Evolutionary conservation across 345 rosid species (phyloP).

Genomic region (Aquilaria malaccensis): DNA sequence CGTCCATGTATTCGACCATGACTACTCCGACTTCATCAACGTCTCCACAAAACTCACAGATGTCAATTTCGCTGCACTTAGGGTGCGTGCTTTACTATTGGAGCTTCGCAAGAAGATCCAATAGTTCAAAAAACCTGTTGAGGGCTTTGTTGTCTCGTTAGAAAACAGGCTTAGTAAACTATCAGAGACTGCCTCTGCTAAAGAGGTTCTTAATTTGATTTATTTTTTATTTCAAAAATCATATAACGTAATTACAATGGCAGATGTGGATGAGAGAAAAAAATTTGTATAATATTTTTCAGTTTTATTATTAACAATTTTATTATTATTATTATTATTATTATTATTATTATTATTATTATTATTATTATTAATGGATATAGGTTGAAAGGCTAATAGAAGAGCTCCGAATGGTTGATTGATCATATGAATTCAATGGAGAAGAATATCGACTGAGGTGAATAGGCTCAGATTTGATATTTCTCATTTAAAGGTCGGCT

Average conservation of each 20-base stretch:
- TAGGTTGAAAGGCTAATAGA: slow-evolving; percentile 95
- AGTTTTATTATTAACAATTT: neutral
- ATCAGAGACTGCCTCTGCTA: slow-evolving; percentile 83
- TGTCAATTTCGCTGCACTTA: slow-evolving; percentile 77
- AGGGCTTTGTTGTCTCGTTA: slow-evolving; percentile 56
- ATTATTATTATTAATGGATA: slow-evolving; percentile 3
- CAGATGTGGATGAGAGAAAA: too few relatives aligned
- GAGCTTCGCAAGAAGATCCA: slow-evolving; percentile 87
- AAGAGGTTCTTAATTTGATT: slow-evolving; percentile 57
- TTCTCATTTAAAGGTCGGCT: slow-evolving; percentile 87
- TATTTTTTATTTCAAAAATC: too few relatives aligned
- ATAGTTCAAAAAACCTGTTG: slow-evolving; percentile 63
- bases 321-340: too few relatives aligned
- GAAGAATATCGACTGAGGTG: slow-evolving; percentile 95
- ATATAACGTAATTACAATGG: too few relatives aligned
- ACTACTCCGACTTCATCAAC: slow-evolving; percentile 91
- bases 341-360: too few relatives aligned
- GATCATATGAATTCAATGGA: slow-evolving; percentile 44
- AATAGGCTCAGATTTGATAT: slow-evolving; percentile 88
- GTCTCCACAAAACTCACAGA: slow-evolving; percentile 94
- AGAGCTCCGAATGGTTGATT: slow-evolving; percentile 79
- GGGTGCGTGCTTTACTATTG: slow-evolving; percentile 93
- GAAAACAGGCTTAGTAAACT: slow-evolving; percentile 79
- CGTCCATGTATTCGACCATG: slow-evolving; percentile 94
- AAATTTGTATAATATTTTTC: neutral